A percentile compares a stretch with the other conserved stretches of the same genome.
Conservation (phyloP, 805 yeast species). For the Starmera amethionina region DNA sequence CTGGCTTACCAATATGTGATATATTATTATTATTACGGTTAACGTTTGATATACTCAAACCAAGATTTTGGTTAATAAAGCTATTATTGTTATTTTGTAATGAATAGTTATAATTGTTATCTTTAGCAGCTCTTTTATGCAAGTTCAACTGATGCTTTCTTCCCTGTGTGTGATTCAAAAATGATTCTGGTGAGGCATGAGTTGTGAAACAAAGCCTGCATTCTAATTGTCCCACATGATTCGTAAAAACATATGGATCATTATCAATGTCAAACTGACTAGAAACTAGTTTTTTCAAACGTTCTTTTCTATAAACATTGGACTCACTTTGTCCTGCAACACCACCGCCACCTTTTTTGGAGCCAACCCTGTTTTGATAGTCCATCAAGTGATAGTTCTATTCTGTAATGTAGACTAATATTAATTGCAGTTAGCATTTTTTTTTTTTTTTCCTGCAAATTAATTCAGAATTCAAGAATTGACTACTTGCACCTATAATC, state of each 20-base stretch:
- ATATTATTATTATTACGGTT: conserved; percentile 35
- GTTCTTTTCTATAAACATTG: conserved; percentile 56
- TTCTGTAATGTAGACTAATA: no score
- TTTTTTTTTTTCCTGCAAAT: no score
- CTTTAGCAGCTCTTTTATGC: conserved; percentile 43
- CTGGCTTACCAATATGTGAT: conserved; percentile 62
- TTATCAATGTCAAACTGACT: conserved; percentile 40
- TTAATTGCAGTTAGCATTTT: no score
- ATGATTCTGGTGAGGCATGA: conserved; percentile 73
- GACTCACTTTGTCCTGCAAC: conserved; percentile 66
- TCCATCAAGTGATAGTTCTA: conserved; percentile 43
- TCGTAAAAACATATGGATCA: conserved; percentile 80
- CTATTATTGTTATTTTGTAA: conserved; percentile 4
- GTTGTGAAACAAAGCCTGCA: conserved; percentile 79
- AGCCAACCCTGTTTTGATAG: conserved; percentile 80
- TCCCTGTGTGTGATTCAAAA: conserved; percentile 77
- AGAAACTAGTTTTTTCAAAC: conserved; percentile 50
- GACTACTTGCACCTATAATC: no score
- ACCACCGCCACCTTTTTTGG: conserved; percentile 85
- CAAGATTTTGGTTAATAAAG: conserved; percentile 1
- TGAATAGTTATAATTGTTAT: conserved; percentile 1
- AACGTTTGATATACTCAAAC: neutral
- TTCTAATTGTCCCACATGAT: conserved; percentile 76
- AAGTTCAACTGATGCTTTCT: conserved; percentile 70
- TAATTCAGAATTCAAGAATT: no score